phyloP scores from a whole-genome alignment of 768 basidiomycete genomes.

The Boletus sensibilis region DNA sequence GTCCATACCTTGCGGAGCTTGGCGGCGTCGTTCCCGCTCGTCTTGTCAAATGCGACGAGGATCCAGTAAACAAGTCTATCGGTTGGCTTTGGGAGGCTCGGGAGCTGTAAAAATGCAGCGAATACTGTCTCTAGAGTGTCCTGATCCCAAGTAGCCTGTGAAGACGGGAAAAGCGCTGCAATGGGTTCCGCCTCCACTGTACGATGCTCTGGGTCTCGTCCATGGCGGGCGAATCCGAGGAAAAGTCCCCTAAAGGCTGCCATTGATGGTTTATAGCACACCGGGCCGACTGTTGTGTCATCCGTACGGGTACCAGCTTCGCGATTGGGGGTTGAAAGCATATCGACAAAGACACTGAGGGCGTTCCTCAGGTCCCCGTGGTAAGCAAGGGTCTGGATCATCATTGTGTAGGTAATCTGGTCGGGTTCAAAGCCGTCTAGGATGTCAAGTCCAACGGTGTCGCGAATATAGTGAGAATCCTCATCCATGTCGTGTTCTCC shows the following conservation, averaged over 20 bases:
- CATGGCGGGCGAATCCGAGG: conserved; percentile 69
- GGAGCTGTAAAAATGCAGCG: conserved; percentile 59
- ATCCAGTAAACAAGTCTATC: conserved; percentile 61
- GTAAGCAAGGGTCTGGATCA: conserved; percentile 72
- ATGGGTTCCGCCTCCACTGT: not conserved
- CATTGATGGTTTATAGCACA: conserved; percentile 43
- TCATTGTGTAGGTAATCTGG: conserved; percentile 59
- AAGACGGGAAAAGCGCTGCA: conserved; percentile 9
- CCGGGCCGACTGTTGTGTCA: conserved; percentile 29
- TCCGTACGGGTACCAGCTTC: conserved; percentile 35
- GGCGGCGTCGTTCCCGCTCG: conserved; percentile 50
- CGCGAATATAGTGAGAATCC: conserved; percentile 39
- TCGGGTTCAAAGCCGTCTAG: conserved; percentile 51
- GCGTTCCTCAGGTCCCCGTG: conserved; percentile 61
- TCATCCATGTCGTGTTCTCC: conserved; percentile 38
- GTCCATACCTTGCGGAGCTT: conserved; percentile 58
- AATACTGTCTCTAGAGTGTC: conserved; percentile 58
- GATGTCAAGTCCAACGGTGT: conserved; percentile 47
- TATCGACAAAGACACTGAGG: conserved; percentile 62
- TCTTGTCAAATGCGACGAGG: conserved; percentile 59
- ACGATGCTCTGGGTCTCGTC: conserved; percentile 25
- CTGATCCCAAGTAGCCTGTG: conserved; percentile 48
- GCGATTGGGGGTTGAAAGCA: conserved; percentile 50
- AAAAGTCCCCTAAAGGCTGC: conserved; percentile 70
- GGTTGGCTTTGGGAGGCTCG: conserved; percentile 43